phyloP scores from a whole-genome alignment of 169 alveolate species.

The Plasmodium vinckei region DNA sequence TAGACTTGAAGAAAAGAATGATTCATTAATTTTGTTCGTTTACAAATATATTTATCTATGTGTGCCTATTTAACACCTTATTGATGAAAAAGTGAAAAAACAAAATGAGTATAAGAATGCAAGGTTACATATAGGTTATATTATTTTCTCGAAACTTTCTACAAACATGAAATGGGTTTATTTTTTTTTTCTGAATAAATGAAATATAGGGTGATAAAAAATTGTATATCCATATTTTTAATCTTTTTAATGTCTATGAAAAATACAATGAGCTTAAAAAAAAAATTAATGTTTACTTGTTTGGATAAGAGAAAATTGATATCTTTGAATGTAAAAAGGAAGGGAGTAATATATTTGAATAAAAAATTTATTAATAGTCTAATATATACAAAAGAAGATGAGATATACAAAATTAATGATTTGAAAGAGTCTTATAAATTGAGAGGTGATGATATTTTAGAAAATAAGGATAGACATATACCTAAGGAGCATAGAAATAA shows the following conservation, averaged over 20 bases:
- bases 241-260: constrained; percentile 1
- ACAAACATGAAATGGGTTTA: too few relatives aligned
- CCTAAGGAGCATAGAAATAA: not conserved
- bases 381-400: constrained; percentile 74
- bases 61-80: too few relatives aligned
- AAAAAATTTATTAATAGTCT: constrained; percentile 19
- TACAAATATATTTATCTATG: too few relatives aligned
- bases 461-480: not conserved
- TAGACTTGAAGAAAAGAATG: too few relatives aligned
- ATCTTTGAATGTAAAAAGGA: constrained; percentile 12
- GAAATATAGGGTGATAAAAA: constrained; percentile 1
- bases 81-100: too few relatives aligned
- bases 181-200: constrained; percentile 7
- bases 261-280: constrained; percentile 44
- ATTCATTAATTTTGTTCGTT: too few relatives aligned
- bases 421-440: not conserved
- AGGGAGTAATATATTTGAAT: constrained; percentile 6
- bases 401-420: constrained; percentile 55
- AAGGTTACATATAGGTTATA: too few relatives aligned
- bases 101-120: too few relatives aligned
- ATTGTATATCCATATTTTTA: constrained; percentile 9
- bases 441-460: not conserved
- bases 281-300: constrained; percentile 17
- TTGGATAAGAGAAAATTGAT: constrained; percentile 7
- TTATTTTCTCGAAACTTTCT: too few relatives aligned